phyloP scores from a whole-genome alignment of 768 basidiomycete genomes.

The Leccinum variicolor region DNA sequence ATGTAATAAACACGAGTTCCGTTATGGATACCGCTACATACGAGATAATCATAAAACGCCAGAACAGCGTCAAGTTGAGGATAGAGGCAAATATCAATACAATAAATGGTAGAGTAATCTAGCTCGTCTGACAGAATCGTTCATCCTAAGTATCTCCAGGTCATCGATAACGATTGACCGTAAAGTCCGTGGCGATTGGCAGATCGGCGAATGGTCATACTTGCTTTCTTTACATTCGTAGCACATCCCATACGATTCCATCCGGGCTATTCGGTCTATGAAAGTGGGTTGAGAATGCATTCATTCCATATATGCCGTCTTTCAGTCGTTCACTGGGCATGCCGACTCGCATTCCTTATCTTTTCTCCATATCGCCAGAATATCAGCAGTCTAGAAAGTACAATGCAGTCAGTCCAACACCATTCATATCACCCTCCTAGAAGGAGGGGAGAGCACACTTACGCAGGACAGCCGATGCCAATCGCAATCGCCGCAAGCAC shows the following conservation, averaged over 20 bases:
- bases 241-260: not conserved
- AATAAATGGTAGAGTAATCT: not conserved
- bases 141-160: not conserved
- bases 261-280: not conserved
- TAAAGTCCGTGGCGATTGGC: not conserved
- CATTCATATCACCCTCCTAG: not conserved
- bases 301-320: not conserved
- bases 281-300: not conserved
- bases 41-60: not conserved
- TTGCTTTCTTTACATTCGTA: not conserved
- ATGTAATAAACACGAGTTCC: not conserved
- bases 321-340: conserved; percentile 23
- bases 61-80: not conserved
- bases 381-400: conserved; percentile 37
- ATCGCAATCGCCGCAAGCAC: conserved; percentile 59
- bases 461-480: conserved; percentile 56
- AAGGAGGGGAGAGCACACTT: conserved; percentile 3
- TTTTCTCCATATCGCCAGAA: conserved; percentile 46
- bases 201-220: not conserved
- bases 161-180: not conserved
- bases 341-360: conserved; percentile 49
- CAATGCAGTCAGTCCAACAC: conserved; percentile 30
- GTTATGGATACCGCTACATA: not conserved
- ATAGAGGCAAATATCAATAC: not conserved
- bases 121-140: too few relatives aligned